Base-by-base conservation (phyloP, 2,329 filamentous ascomycete genomes). In the Neonectria coccinea region DNA sequence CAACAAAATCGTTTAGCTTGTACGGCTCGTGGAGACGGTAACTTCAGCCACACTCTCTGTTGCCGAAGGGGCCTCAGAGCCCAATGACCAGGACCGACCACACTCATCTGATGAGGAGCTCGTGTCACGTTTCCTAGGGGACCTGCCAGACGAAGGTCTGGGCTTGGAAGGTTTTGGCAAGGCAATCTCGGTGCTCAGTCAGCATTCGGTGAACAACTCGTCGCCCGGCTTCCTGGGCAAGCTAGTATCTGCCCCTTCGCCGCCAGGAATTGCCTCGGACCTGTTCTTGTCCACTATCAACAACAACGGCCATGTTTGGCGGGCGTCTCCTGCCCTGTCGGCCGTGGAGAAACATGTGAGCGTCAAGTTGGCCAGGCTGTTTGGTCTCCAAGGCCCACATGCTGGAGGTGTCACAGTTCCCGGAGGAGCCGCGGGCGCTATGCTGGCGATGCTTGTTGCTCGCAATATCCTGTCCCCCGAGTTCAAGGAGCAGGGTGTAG, bases 201-300 rank as follows among this genome's bases (percentile, higher is more conserved):
- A 42, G 39, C 39, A 42, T 42, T 42, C 39, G 39, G 39, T 42
- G n/a, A 42, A 42, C 39, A 42, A 42, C 39, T 42, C 39, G 39
- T 42, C 39, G 18, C 39, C 18, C 16, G 39, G 39, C n/a, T 42
- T 42, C 39, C 39, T 42, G n/a, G 39, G 39, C 39, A 42, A 42
- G 39, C 39, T 42, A 42, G 39, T 42, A n/a, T 42, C 39, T 42
- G 39, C 39, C n/a, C 39, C 39, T 42, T 42, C 39, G 39, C 39
- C 39, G 39, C 39, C 39, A 42, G 39, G 39, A 42, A 42, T 42
- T 42, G 39, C 39, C n/a, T 42, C 39, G 41, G 41, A 42, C 41
- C 41, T 42, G 41, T 42, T 42, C 41, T 42, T 42, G 41, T 42
- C 41, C 41, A 42, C 41, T 42, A 42, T 42, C 41, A 42, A 42